Evolutionary conservation across 116 monocot genomes (phyloP).

Genomic region (Cymodocea nodosa): DNA sequence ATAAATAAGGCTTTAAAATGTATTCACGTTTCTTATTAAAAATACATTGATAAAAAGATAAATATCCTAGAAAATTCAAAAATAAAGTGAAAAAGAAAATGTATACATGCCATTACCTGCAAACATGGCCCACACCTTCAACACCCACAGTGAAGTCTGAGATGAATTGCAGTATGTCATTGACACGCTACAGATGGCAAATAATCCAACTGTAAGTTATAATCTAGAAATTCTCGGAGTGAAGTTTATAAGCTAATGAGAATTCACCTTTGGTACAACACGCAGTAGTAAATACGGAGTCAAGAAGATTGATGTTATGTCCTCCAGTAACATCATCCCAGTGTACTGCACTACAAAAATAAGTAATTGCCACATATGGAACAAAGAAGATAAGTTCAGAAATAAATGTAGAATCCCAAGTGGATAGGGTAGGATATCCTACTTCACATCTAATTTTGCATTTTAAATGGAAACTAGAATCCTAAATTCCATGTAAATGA

Average conservation of each 20-base stretch:
- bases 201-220: neutral
- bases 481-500: no score
- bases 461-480: no score
- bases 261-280: conserved; percentile 63
- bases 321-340: conserved; percentile 73
- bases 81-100: neutral
- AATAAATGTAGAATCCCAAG: no score
- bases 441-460: no score
- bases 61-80: no score
- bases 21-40: neutral
- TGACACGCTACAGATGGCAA: conserved; percentile 38
- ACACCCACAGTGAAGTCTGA: conserved; percentile 81
- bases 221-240: neutral
- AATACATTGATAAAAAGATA: no score
- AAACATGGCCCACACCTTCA: conserved; percentile 96
- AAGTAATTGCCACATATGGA: conserved; percentile 4
- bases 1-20: neutral
- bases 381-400: neutral
- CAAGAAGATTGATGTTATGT: conserved; percentile 74
- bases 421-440: no score
- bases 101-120: conserved; percentile 45
- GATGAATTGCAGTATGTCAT: conserved; percentile 81
- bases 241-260: neutral
- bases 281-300: conserved; percentile 69
- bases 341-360: conserved; percentile 42